phyloP scores from a whole-genome alignment of 176 grass and related monocot species.

The Lolium multiflorum region DNA sequence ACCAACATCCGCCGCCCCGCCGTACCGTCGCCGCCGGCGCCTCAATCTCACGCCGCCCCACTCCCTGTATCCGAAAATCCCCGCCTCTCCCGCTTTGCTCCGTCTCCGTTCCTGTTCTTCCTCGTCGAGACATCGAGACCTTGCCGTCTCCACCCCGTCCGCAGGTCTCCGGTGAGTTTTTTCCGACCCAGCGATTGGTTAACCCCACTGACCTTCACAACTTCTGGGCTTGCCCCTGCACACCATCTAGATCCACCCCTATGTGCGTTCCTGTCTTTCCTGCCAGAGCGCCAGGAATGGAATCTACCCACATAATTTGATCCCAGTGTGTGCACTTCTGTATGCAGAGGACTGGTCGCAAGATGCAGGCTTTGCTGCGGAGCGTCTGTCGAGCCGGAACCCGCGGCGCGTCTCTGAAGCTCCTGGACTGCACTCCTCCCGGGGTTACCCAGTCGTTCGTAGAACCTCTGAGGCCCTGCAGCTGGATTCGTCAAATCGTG shows the following conservation, averaged over 20 bases:
- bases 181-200: background rate
- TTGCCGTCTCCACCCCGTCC: background rate
- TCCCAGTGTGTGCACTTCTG: background rate
- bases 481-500: conserved; percentile 31
- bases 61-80: background rate
- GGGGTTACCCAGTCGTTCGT: background rate
- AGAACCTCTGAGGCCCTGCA: background rate
- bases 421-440: background rate
- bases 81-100: background rate
- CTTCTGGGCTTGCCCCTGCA: background rate
- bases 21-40: background rate
- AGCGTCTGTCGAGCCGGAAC: background rate
- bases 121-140: background rate
- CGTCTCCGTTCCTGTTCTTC: background rate
- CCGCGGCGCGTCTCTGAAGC: background rate
- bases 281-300: background rate
- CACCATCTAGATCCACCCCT: background rate
- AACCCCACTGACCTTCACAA: background rate
- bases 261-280: too few relatives aligned
- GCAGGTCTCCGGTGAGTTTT: background rate
- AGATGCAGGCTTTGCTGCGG: conserved; percentile 26
- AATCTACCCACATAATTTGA: background rate
- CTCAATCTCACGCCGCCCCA: background rate
- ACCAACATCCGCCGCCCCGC: background rate
- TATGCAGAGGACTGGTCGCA: background rate